These are phyloP conservation scores for Citrus trifoliata DNA, from an alignment of 345 rosid genomes.

Conservation along the genomic window DNA sequence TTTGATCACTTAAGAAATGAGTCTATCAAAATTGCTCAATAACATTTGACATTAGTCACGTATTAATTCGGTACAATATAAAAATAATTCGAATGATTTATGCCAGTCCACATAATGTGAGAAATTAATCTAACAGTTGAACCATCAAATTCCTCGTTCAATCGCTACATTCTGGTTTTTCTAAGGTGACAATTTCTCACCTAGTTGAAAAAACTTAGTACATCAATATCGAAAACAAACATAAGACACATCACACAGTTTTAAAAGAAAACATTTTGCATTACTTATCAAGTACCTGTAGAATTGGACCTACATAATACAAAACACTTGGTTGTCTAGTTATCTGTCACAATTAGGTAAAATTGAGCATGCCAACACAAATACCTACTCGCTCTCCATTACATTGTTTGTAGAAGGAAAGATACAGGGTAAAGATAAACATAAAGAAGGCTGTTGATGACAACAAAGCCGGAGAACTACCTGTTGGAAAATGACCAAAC, in stretches of 20 bases:
- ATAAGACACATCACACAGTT: slow-evolving; percentile 1
- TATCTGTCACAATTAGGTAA: slow-evolving; percentile 52
- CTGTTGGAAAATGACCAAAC: slow-evolving; percentile 97
- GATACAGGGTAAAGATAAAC: not conserved
- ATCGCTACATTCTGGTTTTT: not conserved
- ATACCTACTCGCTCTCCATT: not conserved
- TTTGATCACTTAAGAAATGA: too few species aligned
- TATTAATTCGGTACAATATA: too few species aligned
- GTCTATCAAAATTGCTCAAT: too few species aligned
- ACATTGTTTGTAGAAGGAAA: not conserved
- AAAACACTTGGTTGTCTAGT: slow-evolving; percentile 99
- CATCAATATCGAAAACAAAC: not conserved
- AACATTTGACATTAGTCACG: too few species aligned
- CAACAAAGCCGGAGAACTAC: slow-evolving; percentile 32
- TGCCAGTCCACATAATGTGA: too few species aligned
- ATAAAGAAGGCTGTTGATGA: not conserved
- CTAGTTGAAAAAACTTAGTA: slow-evolving; percentile 8
- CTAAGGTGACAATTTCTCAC: not conserved
- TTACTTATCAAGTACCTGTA: slow-evolving; percentile 57
- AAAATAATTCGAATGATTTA: too few species aligned
- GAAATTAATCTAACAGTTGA: too few species aligned
- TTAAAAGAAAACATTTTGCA: slow-evolving; percentile 10
- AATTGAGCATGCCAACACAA: slow-evolving; percentile 18
- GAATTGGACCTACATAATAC: slow-evolving; percentile 90
- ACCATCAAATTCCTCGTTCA: not conserved